phyloP scores from a whole-genome alignment of 73 alveolate genomes.

The Paraurostyla sp. region DNA sequence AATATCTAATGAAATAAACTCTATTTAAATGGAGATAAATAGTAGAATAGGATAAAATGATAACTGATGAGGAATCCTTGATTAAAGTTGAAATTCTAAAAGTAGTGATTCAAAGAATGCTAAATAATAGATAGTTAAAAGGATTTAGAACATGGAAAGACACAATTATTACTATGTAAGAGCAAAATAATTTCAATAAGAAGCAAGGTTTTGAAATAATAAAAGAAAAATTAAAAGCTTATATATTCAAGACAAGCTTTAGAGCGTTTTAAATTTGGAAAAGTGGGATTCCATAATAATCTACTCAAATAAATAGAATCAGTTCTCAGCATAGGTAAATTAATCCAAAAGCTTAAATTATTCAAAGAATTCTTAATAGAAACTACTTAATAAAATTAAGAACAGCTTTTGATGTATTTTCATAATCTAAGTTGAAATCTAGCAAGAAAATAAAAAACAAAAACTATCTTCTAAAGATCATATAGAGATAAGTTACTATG shows the following conservation, averaged over 20 bases:
- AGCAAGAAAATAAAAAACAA: too few species aligned
- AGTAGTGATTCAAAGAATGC: not conserved
- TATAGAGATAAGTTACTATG: too few species aligned
- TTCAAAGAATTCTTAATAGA: too few species aligned
- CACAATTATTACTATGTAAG: not conserved
- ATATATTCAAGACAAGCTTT: not conserved
- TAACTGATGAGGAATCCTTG: not conserved
- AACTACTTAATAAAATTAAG: too few species aligned
- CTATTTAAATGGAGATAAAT: not conserved
- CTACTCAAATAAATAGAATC: not conserved
- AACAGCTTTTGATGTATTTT: too few species aligned
- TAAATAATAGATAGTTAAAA: not conserved
- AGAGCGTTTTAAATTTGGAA: not conserved
- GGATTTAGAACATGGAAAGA: conserved; percentile 43
- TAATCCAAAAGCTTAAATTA: not conserved
- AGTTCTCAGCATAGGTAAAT: too few species aligned
- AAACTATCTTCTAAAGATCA: too few species aligned
- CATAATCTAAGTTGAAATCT: too few species aligned
- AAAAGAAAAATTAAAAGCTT: not conserved
- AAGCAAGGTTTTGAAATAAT: not conserved
- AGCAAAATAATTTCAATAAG: not conserved
- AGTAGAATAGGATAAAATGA: not conserved
- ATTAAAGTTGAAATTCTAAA: not conserved
- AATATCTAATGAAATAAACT: not conserved
- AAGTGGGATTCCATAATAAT: not conserved